Conservation (phyloP, 192 early-diverging fungal genomes). For the Umbelopsis ramanniana region DNA sequence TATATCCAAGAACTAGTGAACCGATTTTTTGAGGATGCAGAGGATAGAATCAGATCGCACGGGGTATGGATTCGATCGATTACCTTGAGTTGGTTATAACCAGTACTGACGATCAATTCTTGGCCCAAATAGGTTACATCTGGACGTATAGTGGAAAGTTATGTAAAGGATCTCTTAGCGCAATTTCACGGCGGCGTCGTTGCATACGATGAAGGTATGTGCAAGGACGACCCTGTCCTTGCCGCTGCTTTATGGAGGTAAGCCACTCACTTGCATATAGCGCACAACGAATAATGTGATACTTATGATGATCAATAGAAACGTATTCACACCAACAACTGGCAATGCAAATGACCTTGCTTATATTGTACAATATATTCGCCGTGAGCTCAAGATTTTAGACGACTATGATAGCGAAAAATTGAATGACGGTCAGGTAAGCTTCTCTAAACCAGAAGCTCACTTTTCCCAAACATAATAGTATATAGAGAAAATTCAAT, state of each 20-base stretch:
- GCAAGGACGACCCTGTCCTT: conserved; percentile 82
- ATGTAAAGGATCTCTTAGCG: conserved; percentile 80
- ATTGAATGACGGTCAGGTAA: conserved; percentile 32
- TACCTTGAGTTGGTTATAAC: not conserved
- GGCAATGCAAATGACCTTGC: conserved; percentile 43
- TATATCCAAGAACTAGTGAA: conserved; percentile 89
- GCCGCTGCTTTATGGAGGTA: conserved; percentile 89
- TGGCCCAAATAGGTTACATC: conserved; percentile 58
- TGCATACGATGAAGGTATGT: conserved; percentile 92
- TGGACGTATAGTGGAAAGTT: conserved; percentile 71
- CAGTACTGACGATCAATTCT: not conserved
- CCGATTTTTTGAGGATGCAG: conserved; percentile 87
- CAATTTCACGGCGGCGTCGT: conserved; percentile 88
- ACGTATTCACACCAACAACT: conserved; percentile 40
- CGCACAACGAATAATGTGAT: not conserved
- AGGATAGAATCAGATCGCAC: conserved; percentile 79
- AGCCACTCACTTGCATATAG: too few species aligned
- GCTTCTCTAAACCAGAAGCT: conserved; percentile 36
- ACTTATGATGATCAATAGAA: conserved; percentile 25
- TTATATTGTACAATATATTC: conserved; percentile 42
- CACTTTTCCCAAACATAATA: not conserved
- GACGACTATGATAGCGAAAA: conserved; percentile 40
- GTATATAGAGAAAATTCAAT: not conserved
- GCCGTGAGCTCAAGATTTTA: conserved; percentile 40
- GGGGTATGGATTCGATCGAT: conserved; percentile 60